Base-by-base conservation (phyloP, 2,329 filamentous ascomycete genomes). In the Penicillium psychrosexuale region DNA sequence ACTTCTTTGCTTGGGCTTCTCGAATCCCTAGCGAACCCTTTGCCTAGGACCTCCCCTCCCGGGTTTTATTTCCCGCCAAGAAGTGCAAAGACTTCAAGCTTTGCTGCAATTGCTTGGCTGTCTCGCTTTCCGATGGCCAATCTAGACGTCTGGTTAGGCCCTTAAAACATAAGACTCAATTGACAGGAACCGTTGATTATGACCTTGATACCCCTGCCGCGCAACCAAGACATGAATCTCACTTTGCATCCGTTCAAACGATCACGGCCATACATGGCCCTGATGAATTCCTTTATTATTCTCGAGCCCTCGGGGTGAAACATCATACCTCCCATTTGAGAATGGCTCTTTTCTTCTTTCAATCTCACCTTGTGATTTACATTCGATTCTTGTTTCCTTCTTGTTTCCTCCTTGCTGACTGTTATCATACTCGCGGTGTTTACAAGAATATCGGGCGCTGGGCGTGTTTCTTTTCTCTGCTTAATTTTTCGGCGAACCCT, bases 121-220 rank as follows among this genome's bases (percentile, higher is more conserved):
- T 38, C 31, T 4, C 7, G 6, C 5, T 12, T 49, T 17, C 36
- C 9, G 57, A 62, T 33, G 38, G 46, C 33, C 53, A 55, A 52
- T 53, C 44, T 37, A 50, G 47, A 42, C 15, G 13, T 27, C 52
- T 54, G 47, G 52, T 38, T 50, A 28, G 47, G 47, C 28, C 42
- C 51, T 37, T 27, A 17, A 28, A 42, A 42, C 28, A 38, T 27
- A 49, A 54, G 44, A 56, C 19, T 31, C 52, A 54, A 45, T 45
- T 51, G 39, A 45, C 46, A 38, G 7, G 27, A 38, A 38, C 33
- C 31, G 53, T 52, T 44, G 31, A 55, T 47, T 36, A 55, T 55
- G 42, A 52, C 50, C 44, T 53, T 56, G 54, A 56, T 52, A 55
- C 52, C 53, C 53, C 30, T 34, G 40, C 52, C 33, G 40, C 47